These are phyloP conservation scores for Pachyrhizus erosus DNA, from an alignment of 306 rosid genomes.

Conservation along the genomic window DNA sequence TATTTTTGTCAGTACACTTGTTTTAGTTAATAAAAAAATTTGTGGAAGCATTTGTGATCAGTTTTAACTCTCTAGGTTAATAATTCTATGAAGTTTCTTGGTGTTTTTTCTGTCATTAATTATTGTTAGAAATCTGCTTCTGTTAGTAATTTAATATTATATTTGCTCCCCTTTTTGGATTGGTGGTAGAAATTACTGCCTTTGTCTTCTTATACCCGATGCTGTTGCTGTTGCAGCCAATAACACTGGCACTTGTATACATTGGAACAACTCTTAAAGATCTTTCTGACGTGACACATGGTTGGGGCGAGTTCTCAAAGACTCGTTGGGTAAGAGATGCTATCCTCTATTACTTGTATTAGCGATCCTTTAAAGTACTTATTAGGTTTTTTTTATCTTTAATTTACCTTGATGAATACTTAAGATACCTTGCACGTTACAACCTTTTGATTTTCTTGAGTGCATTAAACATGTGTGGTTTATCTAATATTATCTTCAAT, in stretches of 20 bases:
- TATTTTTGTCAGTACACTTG: neutral
- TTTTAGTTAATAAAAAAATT: neutral
- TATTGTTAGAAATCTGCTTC: neutral
- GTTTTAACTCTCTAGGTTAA: neutral
- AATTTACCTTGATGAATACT: slow-evolving; percentile 3
- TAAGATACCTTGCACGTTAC: slow-evolving; percentile 34
- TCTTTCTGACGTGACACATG: slow-evolving; percentile 94
- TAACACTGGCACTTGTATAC: slow-evolving; percentile 84
- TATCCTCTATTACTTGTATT: slow-evolving; percentile 26
- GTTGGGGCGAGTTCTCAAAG: slow-evolving; percentile 87
- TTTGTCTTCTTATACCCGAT: neutral
- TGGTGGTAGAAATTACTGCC: neutral
- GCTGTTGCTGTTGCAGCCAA: slow-evolving; percentile 72
- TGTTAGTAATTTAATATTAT: neutral
- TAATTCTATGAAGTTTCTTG: slow-evolving; percentile 14
- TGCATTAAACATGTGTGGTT: neutral
- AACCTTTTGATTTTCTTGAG: slow-evolving; percentile 26
- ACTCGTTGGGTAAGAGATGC: slow-evolving; percentile 83
- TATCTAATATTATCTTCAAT: neutral
- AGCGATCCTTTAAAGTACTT: slow-evolving; percentile 12
- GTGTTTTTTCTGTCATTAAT: neutral
- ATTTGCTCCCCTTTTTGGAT: neutral
- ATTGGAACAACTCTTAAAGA: slow-evolving; percentile 96
- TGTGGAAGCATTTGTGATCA: slow-evolving; percentile 4
- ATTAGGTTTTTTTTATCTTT: slow-evolving; percentile 7